phyloP scores from a whole-genome alignment of 2,329 filamentous ascomycete genomes.

The Fusarium liriodendri region DNA sequence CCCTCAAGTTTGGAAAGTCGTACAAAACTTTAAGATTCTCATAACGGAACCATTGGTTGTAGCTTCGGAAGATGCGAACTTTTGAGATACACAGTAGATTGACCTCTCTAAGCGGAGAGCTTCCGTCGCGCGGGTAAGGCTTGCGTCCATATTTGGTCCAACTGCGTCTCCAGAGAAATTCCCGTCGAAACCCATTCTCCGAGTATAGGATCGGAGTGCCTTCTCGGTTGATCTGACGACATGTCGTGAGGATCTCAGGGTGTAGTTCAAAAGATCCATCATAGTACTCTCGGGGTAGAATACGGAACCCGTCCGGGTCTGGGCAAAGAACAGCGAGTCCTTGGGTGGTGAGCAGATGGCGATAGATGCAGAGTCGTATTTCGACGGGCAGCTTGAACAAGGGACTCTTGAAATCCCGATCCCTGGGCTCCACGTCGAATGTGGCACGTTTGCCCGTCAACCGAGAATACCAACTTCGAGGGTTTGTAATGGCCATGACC shows the following conservation, averaged over 20 bases:
- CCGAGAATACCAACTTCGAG: neutral
- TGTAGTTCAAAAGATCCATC: neutral
- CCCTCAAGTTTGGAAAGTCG: slow-evolving; percentile 14
- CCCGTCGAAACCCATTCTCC: slow-evolving; percentile 10
- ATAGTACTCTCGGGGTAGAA: neutral
- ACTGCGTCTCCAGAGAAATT: slow-evolving; percentile 1
- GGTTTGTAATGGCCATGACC: neutral
- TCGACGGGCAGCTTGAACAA: slow-evolving; percentile 14
- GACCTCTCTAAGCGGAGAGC: neutral
- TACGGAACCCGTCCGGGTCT: neutral
- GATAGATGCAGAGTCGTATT: slow-evolving; percentile 23
- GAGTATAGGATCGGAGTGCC: slow-evolving; percentile 10
- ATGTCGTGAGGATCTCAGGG: slow-evolving; percentile 10
- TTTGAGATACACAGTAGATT: slow-evolving; percentile 11
- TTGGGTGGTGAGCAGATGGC: slow-evolving; percentile 9
- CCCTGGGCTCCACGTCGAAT: neutral
- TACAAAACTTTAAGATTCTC: neutral
- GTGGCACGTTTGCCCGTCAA: neutral
- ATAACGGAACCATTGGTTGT: neutral
- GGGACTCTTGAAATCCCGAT: neutral
- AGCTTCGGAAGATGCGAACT: neutral
- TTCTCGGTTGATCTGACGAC: slow-evolving; percentile 17
- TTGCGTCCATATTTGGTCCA: neutral
- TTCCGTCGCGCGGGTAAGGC: neutral
- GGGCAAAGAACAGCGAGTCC: neutral